Percentiles rank a stretch among this genome's conserved stretches.
These are phyloP conservation scores for Ceratorhiza oryzae-sativae DNA, from an alignment of 1,284 basidiomycete species.

Conservation along the genomic window DNA sequence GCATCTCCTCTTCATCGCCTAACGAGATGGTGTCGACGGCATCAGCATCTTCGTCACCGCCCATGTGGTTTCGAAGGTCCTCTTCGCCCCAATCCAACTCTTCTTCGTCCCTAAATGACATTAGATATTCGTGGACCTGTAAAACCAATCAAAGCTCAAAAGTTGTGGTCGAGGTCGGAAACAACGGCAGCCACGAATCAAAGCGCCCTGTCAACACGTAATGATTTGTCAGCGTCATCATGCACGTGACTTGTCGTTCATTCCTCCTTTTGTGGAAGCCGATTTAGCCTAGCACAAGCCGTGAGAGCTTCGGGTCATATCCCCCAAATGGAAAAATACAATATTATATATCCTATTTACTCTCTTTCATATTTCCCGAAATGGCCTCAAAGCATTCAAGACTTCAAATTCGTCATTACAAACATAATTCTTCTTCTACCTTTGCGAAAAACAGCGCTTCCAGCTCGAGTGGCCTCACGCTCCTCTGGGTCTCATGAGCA, in stretches of 20 bases:
- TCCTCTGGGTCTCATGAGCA: no score
- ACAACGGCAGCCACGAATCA: constrained; percentile 38
- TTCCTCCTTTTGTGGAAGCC: neutral
- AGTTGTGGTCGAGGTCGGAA: constrained; percentile 24
- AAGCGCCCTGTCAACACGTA: constrained; percentile 1
- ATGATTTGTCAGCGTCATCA: constrained; percentile 1
- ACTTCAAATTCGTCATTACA: no score
- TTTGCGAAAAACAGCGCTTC: no score
- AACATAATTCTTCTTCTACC: no score
- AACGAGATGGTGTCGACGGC: constrained; percentile 32
- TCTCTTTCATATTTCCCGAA: no score
- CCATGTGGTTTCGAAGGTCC: neutral
- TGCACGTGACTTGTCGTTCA: constrained; percentile 10
- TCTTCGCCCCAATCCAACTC: constrained; percentile 37
- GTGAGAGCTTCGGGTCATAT: no score
- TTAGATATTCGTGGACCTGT: constrained; percentile 3
- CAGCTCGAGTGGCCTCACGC: no score
- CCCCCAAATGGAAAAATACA: no score
- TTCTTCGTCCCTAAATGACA: constrained; percentile 36
- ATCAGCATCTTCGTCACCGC: constrained; percentile 14
- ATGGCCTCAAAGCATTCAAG: no score
- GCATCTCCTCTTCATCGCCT: constrained; percentile 35
- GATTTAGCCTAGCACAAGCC: neutral
- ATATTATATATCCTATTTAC: no score
- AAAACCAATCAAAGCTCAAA: neutral